A percentile compares a stretch with the other conserved stretches of the same genome.
Conservation (phyloP, 2,329 filamentous ascomycete species). For the Colletotrichum nymphaeae region DNA sequence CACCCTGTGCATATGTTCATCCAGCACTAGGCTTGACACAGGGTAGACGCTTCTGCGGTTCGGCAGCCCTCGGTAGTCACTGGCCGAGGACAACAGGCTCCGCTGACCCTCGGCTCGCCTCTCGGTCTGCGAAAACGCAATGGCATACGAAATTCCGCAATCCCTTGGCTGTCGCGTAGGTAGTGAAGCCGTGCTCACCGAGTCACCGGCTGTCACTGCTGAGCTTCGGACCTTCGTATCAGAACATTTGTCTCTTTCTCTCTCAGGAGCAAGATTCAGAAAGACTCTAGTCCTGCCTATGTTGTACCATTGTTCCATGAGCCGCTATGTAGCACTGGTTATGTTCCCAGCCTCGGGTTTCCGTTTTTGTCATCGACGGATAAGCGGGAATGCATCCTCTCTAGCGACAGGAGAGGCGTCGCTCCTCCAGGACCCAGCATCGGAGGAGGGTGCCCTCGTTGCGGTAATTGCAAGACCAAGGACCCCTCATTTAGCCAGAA, state of each 20-base stretch:
- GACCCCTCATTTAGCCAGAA: slow-evolving; percentile 10
- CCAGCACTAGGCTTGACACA: slow-evolving; percentile 2
- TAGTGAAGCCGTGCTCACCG: background rate
- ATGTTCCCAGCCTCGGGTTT: background rate
- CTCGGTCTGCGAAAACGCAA: slow-evolving; percentile 19
- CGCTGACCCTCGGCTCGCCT: slow-evolving; percentile 24
- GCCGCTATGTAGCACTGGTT: background rate
- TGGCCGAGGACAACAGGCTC: slow-evolving; percentile 23
- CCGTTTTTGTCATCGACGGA: slow-evolving; percentile 16
- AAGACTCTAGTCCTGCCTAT: background rate
- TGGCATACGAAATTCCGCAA: background rate
- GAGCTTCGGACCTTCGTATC: background rate
- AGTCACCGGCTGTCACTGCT: background rate
- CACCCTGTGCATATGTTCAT: slow-evolving; percentile 5
- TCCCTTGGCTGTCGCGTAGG: background rate
- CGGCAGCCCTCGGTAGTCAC: slow-evolving; percentile 27
- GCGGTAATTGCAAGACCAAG: slow-evolving; percentile 4
- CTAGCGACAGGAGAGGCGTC: background rate
- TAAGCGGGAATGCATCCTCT: slow-evolving; percentile 32
- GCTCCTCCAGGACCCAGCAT: background rate
- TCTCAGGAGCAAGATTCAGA: too few relatives aligned
- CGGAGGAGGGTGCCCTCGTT: slow-evolving; percentile 7
- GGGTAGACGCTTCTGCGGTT: slow-evolving; percentile 9
- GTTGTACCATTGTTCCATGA: background rate
- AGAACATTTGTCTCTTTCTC: too few relatives aligned